phyloP scores from a whole-genome alignment of 306 rosid genomes.

The Alnus glutinosa region DNA sequence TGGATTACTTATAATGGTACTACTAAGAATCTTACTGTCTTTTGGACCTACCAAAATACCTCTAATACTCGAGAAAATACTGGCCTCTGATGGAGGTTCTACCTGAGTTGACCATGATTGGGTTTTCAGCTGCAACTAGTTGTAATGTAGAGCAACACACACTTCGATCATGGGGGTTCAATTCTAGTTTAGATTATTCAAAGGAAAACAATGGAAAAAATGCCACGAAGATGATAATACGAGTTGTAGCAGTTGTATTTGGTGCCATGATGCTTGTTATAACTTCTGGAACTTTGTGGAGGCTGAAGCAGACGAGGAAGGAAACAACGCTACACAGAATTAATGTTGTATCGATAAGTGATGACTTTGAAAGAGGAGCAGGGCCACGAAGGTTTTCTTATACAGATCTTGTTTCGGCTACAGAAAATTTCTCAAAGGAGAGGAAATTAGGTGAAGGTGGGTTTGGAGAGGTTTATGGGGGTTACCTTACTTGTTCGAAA shows the following conservation, averaged over 20 bases:
- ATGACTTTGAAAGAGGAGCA: constrained; percentile 43
- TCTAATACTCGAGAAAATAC: constrained; percentile 20
- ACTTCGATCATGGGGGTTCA: constrained; percentile 45
- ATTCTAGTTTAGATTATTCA: constrained; percentile 22
- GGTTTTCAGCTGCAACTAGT: constrained; percentile 38
- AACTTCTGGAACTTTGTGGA: constrained; percentile 3
- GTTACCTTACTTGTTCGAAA: constrained; percentile 35
- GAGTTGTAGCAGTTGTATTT: neutral
- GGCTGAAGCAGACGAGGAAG: constrained; percentile 1
- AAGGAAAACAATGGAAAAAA: neutral
- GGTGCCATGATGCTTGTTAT: constrained; percentile 11
- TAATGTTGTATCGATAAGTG: constrained; percentile 25
- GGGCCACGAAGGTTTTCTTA: constrained; percentile 49
- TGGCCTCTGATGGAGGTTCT: constrained; percentile 22
- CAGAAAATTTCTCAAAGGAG: constrained; percentile 37
- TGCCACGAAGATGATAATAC: too few relatives aligned
- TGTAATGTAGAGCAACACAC: neutral
- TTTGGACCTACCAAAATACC: constrained; percentile 29
- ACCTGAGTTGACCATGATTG: constrained; percentile 40
- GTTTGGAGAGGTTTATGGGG: constrained; percentile 49
- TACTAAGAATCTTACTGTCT: constrained; percentile 31
- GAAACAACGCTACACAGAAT: neutral
- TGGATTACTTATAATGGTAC: constrained; percentile 30
- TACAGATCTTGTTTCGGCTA: constrained; percentile 30
- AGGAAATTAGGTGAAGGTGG: constrained; percentile 56